A percentile compares a stretch with the other conserved stretches of the same genome.
Evolutionary conservation across 1,284 basidiomycete species (phyloP).

Genomic region (Meripilus lineatus): DNA sequence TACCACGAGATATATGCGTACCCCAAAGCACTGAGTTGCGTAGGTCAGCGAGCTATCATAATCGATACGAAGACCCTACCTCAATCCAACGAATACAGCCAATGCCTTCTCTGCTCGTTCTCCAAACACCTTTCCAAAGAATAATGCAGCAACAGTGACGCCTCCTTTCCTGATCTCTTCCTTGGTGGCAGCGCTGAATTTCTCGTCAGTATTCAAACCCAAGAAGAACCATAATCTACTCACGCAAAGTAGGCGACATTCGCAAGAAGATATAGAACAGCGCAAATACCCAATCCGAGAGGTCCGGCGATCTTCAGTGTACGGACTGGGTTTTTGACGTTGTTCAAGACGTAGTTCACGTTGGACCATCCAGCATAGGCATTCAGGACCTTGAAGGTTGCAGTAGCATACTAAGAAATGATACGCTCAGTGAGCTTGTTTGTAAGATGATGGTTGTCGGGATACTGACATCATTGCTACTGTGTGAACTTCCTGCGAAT

Average conservation of each 20-base stretch:
- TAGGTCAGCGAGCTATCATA: constrained; percentile 19
- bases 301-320: constrained; percentile 68
- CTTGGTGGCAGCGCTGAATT: constrained; percentile 46
- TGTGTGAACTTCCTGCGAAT: constrained; percentile 53
- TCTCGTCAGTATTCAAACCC: neutral
- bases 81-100: constrained; percentile 51
- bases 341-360: constrained; percentile 44
- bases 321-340: constrained; percentile 58
- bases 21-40: constrained; percentile 20
- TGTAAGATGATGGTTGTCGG: neutral
- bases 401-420: constrained; percentile 45
- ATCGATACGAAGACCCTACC: constrained; percentile 21
- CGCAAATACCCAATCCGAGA: constrained; percentile 51
- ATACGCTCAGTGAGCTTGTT: neutral
- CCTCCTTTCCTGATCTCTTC: constrained; percentile 51
- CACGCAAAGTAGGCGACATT: constrained; percentile 70
- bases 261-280: constrained; percentile 52
- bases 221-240: constrained; percentile 26
- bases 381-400: constrained; percentile 53
- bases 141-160: constrained; percentile 54
- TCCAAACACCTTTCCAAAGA: constrained; percentile 62
- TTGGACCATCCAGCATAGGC: constrained; percentile 40
- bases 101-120: constrained; percentile 49
- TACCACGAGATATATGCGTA: constrained; percentile 10
- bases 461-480: constrained; percentile 55